Conservation (phyloP, 1,284 basidiomycete genomes). For the Mycena citricolor region DNA sequence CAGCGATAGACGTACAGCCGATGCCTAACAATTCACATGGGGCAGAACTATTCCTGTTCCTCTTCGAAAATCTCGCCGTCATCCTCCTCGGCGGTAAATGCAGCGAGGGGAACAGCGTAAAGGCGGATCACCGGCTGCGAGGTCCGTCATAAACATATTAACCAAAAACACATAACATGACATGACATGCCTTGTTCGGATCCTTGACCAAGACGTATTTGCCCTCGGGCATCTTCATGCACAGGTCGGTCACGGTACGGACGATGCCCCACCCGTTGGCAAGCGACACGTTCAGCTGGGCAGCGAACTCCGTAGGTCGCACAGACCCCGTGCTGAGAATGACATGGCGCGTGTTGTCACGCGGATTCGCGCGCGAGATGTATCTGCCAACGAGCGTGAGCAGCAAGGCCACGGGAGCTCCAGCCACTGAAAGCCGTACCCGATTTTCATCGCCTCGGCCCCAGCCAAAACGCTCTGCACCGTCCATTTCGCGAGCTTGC, state of each 20-base stretch:
- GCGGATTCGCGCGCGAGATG: conserved; percentile 91
- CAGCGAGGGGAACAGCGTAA: conserved; percentile 86
- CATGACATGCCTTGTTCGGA: conserved; percentile 77
- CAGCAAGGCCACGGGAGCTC: background rate
- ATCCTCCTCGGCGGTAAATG: conserved; percentile 68
- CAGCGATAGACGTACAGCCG: conserved; percentile 30
- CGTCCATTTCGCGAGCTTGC: conserved; percentile 97
- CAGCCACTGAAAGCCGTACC: conserved; percentile 50
- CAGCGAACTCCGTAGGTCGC: conserved; percentile 93
- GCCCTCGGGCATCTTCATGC: conserved; percentile 94
- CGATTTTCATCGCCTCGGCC: conserved; percentile 97
- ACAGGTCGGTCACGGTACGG: conserved; percentile 87
- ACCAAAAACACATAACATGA: conserved; percentile 16
- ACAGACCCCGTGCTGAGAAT: conserved; percentile 94
- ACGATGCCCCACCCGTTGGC: conserved; percentile 99
- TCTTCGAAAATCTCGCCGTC: conserved; percentile 37
- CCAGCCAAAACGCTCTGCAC: conserved; percentile 95
- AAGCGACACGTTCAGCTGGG: conserved; percentile 93
- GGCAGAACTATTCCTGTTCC: conserved; percentile 17
- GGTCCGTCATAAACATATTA: conserved; percentile 21
- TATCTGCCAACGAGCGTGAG: conserved; percentile 49
- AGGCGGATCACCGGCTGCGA: conserved; percentile 87
- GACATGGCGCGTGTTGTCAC: conserved; percentile 94
- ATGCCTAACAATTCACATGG: background rate
- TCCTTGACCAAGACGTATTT: conserved; percentile 96